Evolutionary conservation across 495 filamentous ascomycete genomes (phyloP).

Genomic region (Penicillium angulare): DNA sequence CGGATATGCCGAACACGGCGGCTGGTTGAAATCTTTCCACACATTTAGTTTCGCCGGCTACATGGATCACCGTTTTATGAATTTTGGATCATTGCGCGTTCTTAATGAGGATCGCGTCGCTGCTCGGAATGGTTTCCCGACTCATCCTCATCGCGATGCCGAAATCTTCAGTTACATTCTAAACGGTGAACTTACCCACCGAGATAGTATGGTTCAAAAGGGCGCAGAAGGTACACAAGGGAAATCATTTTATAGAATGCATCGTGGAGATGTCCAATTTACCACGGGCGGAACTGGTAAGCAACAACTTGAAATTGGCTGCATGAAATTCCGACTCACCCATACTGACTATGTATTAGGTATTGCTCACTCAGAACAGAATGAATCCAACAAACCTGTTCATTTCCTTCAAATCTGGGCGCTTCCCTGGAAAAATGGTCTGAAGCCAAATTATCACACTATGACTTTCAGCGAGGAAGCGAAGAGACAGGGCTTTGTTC

Average conservation of each 20-base stretch:
- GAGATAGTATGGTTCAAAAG: constrained; percentile 68
- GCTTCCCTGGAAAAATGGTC: constrained; percentile 63
- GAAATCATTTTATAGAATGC: constrained; percentile 66
- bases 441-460: constrained; percentile 70
- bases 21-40: constrained; percentile 83
- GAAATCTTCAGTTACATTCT: constrained; percentile 86
- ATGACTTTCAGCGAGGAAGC: constrained; percentile 62
- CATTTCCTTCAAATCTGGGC: constrained; percentile 87
- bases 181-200: constrained; percentile 75
- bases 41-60: constrained; percentile 78
- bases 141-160: constrained; percentile 76
- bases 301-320: constrained; percentile 3
- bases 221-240: constrained; percentile 50
- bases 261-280: constrained; percentile 78
- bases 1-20: constrained; percentile 73
- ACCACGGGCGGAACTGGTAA: constrained; percentile 70
- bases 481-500: constrained; percentile 65
- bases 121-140: constrained; percentile 67
- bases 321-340: not conserved
- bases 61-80: constrained; percentile 60
- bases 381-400: constrained; percentile 61
- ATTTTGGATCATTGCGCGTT: constrained; percentile 71
- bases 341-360: constrained; percentile 34
- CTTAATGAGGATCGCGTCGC: constrained; percentile 82
- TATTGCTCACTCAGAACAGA: constrained; percentile 75